A percentile compares a stretch with the other conserved stretches of the same genome.
phyloP scores from a whole-genome alignment of 352 stramenopile species.

The Aphanomyces cochlioides region DNA sequence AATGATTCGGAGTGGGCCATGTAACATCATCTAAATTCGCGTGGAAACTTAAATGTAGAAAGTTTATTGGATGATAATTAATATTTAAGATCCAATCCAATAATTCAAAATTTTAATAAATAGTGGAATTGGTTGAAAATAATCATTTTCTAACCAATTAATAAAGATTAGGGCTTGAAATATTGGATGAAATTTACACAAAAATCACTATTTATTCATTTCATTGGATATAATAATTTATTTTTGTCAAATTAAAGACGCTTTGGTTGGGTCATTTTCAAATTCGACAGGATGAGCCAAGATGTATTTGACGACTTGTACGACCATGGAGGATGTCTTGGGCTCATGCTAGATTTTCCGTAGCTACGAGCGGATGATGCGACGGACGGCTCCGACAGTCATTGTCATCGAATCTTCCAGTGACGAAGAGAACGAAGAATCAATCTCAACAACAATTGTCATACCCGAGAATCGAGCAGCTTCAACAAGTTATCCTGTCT shows the following conservation, averaged over 20 bases:
- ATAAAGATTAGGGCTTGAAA: no score
- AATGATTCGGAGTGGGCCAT: neutral
- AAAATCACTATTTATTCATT: neutral
- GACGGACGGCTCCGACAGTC: neutral
- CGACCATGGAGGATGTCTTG: neutral
- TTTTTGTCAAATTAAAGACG: neutral
- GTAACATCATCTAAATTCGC: neutral
- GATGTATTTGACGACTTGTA: slow-evolving; percentile 16
- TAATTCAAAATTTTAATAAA: no score
- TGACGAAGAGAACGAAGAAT: neutral
- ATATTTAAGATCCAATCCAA: no score
- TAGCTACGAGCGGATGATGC: slow-evolving; percentile 25
- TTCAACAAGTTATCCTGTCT: no score
- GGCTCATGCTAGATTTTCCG: slow-evolving; percentile 3
- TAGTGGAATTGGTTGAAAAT: no score
- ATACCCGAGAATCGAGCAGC: no score
- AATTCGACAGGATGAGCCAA: neutral
- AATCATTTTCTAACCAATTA: no score
- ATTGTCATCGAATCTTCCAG: neutral
- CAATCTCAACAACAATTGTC: neutral
- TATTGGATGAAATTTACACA: no score
- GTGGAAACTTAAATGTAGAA: no score
- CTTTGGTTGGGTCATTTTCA: neutral
- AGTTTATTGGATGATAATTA: no score
- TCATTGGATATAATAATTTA: neutral